Conservation (phyloP, 805 yeast species). For the Grigorovia yakushimaensis region DNA sequence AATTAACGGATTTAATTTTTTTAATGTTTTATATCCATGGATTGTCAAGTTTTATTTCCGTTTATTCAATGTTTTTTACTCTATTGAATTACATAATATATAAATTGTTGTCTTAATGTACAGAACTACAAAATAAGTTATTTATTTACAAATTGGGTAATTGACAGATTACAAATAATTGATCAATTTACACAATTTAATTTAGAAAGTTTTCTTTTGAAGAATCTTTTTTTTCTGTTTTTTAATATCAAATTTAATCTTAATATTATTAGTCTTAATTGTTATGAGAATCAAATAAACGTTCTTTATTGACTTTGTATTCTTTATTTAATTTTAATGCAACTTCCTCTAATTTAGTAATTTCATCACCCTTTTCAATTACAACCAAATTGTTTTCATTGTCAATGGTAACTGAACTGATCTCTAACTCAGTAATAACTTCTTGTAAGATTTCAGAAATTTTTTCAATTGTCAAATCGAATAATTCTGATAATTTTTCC, state of each 20-base stretch:
- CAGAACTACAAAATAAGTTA: not conserved
- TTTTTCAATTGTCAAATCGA: constrained; percentile 47
- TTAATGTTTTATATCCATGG: too few relatives aligned
- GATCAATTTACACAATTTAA: too few relatives aligned
- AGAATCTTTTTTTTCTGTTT: too few relatives aligned
- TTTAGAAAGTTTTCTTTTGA: too few relatives aligned
- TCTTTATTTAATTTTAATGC: constrained; percentile 58
- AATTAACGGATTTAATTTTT: not conserved
- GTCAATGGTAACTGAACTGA: constrained; percentile 53
- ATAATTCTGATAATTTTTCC: constrained; percentile 50
- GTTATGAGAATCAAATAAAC: constrained; percentile 13
- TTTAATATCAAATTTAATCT: too few relatives aligned
- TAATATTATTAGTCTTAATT: not conserved
- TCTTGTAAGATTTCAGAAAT: constrained; percentile 58
- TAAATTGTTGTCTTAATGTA: not conserved
- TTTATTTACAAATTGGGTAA: not conserved
- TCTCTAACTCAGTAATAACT: constrained; percentile 70
- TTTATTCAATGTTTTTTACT: not conserved
- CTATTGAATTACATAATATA: not conserved
- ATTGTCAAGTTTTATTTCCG: too few relatives aligned
- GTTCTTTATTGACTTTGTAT: constrained; percentile 27
- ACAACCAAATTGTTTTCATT: constrained; percentile 52
- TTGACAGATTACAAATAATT: too few relatives aligned
- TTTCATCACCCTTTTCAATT: constrained; percentile 68
- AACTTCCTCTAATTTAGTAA: constrained; percentile 77